phyloP scores from a whole-genome alignment of 306 rosid genomes.

The Trichosanthes cucumerina region DNA sequence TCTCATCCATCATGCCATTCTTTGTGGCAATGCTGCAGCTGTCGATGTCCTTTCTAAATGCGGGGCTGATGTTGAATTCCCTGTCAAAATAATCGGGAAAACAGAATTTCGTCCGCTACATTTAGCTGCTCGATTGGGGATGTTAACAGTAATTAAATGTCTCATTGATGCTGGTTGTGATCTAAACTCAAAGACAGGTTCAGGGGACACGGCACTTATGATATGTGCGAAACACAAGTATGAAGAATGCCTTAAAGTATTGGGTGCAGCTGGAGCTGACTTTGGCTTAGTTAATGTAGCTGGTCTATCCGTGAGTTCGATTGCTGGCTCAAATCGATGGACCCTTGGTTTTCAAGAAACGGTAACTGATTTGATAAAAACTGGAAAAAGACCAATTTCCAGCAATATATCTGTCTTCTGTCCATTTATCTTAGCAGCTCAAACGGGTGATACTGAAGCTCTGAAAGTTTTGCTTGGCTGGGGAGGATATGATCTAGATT shows the following conservation, averaged over 20 bases:
- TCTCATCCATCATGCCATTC: slow-evolving; percentile 76
- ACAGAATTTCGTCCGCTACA: slow-evolving; percentile 61
- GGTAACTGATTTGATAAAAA: slow-evolving; percentile 33
- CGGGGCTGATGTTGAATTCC: slow-evolving; percentile 48
- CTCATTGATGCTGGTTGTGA: slow-evolving; percentile 69
- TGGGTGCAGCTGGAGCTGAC: slow-evolving; percentile 68
- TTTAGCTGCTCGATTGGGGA: slow-evolving; percentile 77
- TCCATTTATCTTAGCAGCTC: slow-evolving; percentile 54
- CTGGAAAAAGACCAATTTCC: slow-evolving; percentile 47
- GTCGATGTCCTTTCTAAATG: slow-evolving; percentile 43
- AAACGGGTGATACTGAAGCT: slow-evolving; percentile 63
- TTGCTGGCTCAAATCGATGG: slow-evolving; percentile 59
- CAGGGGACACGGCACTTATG: slow-evolving; percentile 76
- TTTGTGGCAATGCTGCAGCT: slow-evolving; percentile 68
- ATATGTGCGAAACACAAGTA: slow-evolving; percentile 56
- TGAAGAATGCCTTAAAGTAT: slow-evolving; percentile 51
- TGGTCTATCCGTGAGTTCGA: slow-evolving; percentile 53
- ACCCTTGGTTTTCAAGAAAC: slow-evolving; percentile 53
- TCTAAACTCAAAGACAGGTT: slow-evolving; percentile 49
- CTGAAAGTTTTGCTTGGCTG: slow-evolving; percentile 44
- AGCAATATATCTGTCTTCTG: slow-evolving; percentile 44
- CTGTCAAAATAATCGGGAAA: slow-evolving; percentile 45
- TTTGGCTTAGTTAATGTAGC: slow-evolving; percentile 57
- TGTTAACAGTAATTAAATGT: slow-evolving; percentile 40
- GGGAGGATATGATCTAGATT: slow-evolving; percentile 51